Percentiles rank a stretch among this genome's conserved stretches.
Conservation (phyloP, 768 basidiomycete species). For the Daedaleopsis sinensis region DNA sequence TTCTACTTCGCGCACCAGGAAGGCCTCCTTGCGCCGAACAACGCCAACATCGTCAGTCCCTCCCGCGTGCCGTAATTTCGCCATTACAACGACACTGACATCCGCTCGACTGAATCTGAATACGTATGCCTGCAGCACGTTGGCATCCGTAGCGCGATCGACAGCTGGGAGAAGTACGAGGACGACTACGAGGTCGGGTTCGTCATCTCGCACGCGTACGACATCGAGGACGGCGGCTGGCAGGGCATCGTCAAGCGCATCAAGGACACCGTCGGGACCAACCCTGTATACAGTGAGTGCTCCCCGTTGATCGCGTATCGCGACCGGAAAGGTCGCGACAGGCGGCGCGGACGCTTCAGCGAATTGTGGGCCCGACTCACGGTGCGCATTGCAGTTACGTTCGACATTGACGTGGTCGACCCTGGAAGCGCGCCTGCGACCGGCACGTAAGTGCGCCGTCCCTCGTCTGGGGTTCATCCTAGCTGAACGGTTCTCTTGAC, state of each 20-base stretch:
- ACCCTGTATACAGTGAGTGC: slow-evolving; percentile 35
- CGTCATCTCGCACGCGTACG: slow-evolving; percentile 36
- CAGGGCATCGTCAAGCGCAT: slow-evolving; percentile 36
- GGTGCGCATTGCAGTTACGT: slow-evolving; percentile 11
- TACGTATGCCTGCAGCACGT: slow-evolving; percentile 28
- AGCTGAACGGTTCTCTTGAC: background rate
- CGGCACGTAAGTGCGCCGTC: slow-evolving; percentile 25
- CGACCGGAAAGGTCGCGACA: no score
- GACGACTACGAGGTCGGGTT: slow-evolving; percentile 35
- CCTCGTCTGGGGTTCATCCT: background rate
- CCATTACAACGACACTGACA: background rate
- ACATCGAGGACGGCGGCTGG: slow-evolving; percentile 37
- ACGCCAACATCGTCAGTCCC: slow-evolving; percentile 33
- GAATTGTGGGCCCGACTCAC: background rate
- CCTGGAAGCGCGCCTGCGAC: slow-evolving; percentile 26
- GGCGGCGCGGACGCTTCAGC: background rate
- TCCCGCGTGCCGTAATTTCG: background rate
- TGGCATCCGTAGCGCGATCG: slow-evolving; percentile 33
- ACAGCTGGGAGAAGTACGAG: slow-evolving; percentile 33
- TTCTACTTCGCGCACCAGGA: slow-evolving; percentile 38
- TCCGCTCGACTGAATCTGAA: background rate
- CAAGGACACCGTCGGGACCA: slow-evolving; percentile 35
- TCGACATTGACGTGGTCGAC: slow-evolving; percentile 27
- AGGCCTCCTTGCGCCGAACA: slow-evolving; percentile 34
- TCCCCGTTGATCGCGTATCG: no score